Evolutionary conservation across 148 eudicot genomes (phyloP), one percentile per base, ranked within the genome.

Genomic region (Arctostaphylos glauca): DNA sequence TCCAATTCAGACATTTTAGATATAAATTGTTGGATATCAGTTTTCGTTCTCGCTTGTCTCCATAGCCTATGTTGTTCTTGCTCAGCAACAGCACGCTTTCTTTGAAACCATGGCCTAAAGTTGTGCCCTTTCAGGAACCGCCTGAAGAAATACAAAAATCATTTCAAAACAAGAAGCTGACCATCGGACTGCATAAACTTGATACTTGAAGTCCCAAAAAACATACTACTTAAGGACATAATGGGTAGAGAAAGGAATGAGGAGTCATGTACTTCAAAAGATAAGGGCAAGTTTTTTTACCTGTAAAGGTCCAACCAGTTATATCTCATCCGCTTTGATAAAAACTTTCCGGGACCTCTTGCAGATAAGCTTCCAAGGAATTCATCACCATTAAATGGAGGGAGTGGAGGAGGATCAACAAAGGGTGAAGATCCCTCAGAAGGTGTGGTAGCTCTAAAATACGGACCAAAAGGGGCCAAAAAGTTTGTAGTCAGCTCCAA

Each of bases 291-390:
- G 9, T 4, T 76, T 44, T 23, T 70, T 77, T 88, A 96, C 99
- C 95, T 93, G 91, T 93, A 96, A 19, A 96, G 87, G 76, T 96
- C 94, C 86, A 96, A 90, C 99, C 99, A 96, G 84, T 93, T 96
- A 15, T 97, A 90, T 86, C 86, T 94, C 98, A 93, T 94, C 77
- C 99, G 86, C 91, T 96, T 96, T 66, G 91, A 88, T 77, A 96
- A 84, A 86, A 96, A 96, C 88, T 96, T 96, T 82, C 99, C 98
- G 48, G 99, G 98, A 77, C 99, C 99, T 89, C 99, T 93, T 50
- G 91, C 92, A 1, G 97, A 91, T 85, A 94, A 92, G 89, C 88
- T 89, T 53, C 77, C 74, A 52, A 96, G 91, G 77, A 96, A 94
- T 67, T 96, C 99, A 71, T 96, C 97, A 14, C 86, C 88, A 79